A percentile compares a stretch with the other conserved stretches of the same genome.
Evolutionary conservation across 257 asterid genomes (phyloP).

Genomic region (Solanum dulcamara): DNA sequence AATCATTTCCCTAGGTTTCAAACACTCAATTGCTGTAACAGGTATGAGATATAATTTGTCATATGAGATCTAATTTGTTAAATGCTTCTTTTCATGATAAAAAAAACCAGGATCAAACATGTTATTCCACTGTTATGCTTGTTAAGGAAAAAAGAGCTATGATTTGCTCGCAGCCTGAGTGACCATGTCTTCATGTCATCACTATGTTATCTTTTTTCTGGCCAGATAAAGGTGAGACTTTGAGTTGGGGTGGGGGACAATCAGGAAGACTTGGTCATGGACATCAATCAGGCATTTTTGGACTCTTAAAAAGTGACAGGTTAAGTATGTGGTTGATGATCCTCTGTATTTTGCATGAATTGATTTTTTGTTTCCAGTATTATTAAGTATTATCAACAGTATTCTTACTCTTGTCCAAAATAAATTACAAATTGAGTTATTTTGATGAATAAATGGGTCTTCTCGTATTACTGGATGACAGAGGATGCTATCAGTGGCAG

Average conservation of each 20-base stretch:
- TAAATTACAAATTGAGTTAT: not conserved
- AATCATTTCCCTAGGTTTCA: constrained; percentile 60
- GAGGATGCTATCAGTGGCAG: not conserved
- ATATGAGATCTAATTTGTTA: not conserved
- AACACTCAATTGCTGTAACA: constrained; percentile 92
- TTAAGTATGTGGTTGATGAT: constrained; percentile 11
- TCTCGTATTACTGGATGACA: not conserved
- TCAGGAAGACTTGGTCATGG: constrained; percentile 98
- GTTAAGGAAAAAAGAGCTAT: not conserved
- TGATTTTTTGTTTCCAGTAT: not conserved
- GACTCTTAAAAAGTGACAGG: constrained; percentile 73
- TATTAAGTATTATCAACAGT: not conserved
- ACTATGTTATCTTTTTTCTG: not conserved
- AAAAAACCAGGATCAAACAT: not conserved
- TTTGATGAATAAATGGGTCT: not conserved
- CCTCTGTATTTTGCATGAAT: not conserved
- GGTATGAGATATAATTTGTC: constrained; percentile 29
- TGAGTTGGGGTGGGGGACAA: constrained; percentile 98
- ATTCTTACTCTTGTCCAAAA: not conserved
- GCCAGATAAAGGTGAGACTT: constrained; percentile 74
- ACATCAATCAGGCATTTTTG: constrained; percentile 57
- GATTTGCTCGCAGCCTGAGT: not conserved
- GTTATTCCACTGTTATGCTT: not conserved
- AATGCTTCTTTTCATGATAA: not conserved
- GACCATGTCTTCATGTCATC: not conserved